Percentiles rank a stretch among this genome's conserved stretches.
These are phyloP conservation scores for Sarcomyxa edulis DNA, from an alignment of 768 basidiomycete species.

Conservation along the genomic window DNA sequence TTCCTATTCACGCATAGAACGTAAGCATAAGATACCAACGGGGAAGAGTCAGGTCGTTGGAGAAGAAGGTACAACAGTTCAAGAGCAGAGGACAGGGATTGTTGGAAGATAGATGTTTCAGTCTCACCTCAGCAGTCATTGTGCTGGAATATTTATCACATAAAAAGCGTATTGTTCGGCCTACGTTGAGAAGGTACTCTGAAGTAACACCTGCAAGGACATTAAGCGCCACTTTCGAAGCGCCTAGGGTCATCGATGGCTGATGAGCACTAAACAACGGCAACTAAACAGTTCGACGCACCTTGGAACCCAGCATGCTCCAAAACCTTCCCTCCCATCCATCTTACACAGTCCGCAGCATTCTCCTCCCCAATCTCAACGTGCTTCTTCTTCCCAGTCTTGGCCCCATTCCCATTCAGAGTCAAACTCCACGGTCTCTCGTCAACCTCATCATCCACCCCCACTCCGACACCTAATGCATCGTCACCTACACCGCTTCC, in stretches of 20 bases:
- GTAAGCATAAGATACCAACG: no score
- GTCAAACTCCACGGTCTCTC: constrained; percentile 52
- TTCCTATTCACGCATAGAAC: constrained; percentile 53
- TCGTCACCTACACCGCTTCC: constrained; percentile 16
- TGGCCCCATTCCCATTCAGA: constrained; percentile 22
- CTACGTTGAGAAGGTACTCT: constrained; percentile 83
- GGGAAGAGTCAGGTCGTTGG: not conserved
- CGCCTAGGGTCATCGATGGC: constrained; percentile 34
- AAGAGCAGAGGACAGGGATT: not conserved
- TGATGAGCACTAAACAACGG: no score
- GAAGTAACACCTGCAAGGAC: constrained; percentile 72
- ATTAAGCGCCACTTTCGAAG: constrained; percentile 72
- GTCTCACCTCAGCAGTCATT: constrained; percentile 81
- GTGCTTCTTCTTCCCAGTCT: constrained; percentile 19
- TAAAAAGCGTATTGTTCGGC: constrained; percentile 77
- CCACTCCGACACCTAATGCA: constrained; percentile 14
- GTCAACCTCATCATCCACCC: constrained; percentile 39
- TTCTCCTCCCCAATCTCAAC: constrained; percentile 57
- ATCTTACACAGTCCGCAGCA: constrained; percentile 60
- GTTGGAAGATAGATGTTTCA: not conserved
- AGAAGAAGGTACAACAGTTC: constrained; percentile 1
- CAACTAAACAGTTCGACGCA: constrained; percentile 24
- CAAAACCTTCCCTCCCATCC: constrained; percentile 72
- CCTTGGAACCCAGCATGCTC: constrained; percentile 95
- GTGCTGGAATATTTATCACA: constrained; percentile 73